Evolutionary conservation across 805 yeast genomes (phyloP), one percentile per base, ranked within the genome.

Genomic region (Blastobotrys americana): DNA sequence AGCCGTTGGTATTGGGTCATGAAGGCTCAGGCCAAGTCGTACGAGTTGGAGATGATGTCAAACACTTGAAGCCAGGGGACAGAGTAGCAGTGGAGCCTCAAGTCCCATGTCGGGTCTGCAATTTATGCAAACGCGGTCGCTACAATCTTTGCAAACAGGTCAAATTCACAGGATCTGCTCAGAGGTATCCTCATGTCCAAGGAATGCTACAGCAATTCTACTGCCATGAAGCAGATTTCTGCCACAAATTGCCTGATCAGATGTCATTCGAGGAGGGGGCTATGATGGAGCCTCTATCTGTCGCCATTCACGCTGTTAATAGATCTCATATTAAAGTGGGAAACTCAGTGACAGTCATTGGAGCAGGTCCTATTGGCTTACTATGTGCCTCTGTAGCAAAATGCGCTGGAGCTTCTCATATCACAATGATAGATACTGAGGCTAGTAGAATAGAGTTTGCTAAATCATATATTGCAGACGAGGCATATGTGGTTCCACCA

Each of bases 131-230:
- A 59, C 76, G 82, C 50, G 94, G 95, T 45, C 84, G 84, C 71
- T 85, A 95, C 58, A 85, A 86, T 69, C 73, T 86, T 60, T 86
- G 96, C 37, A 65, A 82, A 37, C 73, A 93, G 69, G 84, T 86
- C 68, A 78, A 73, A 54, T 80, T 84, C 65, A 56, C 61, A 45
- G 61, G 65, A 34, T 75, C 41, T 58, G 95, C 95, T 49, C 74
- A 86, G 68, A 73, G 77, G 33, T 67, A 85, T 46, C 74, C 79
- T 56, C 95, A 86, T 63, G 84, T 82, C 60, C 87, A 86, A 93
- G 96, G 96, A 84, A 85, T 49, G 82, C 94, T 33, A 81, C 86
- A 45, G 93, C 83, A 54, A 86, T 88, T 18, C 82, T 83, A 54
- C 78, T 84, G 63, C 80, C 84, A 51, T 66, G 75, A 50, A 87